phyloP scores from a whole-genome alignment of 768 basidiomycete species.

The Rhizopogon sp. region DNA sequence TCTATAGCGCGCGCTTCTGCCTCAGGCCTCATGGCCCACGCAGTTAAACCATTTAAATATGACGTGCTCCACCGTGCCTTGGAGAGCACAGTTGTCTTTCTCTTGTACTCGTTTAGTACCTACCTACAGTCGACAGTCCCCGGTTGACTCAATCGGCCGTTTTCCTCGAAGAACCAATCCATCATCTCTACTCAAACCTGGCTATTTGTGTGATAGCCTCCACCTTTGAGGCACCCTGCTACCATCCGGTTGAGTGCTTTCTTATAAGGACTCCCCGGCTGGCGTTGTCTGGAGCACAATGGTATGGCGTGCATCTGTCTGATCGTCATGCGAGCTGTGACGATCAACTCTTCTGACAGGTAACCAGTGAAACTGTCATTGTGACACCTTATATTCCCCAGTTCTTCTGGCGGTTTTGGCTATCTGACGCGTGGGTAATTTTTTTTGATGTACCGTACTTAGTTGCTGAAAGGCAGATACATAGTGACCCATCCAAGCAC shows the following conservation, averaged over 20 bases:
- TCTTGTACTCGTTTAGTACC: not conserved
- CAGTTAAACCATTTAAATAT: conserved; percentile 1
- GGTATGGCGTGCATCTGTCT: not conserved
- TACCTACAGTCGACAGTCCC: not conserved
- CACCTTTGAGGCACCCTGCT: not conserved
- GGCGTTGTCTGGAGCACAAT: not conserved
- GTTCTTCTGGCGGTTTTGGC: conserved; percentile 48
- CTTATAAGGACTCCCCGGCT: not conserved
- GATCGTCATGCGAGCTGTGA: not conserved
- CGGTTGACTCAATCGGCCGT: not conserved
- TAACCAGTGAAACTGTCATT: conserved; percentile 2
- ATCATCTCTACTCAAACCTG: not conserved
- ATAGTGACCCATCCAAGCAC: conserved; percentile 24
- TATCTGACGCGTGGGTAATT: conserved; percentile 36
- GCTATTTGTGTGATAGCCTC: not conserved
- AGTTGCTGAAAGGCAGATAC: not conserved
- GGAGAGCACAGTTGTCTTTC: not conserved
- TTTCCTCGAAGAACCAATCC: not conserved
- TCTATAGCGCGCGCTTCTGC: not conserved
- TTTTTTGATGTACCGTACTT: not conserved
- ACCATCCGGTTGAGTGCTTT: not conserved
- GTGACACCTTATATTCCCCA: conserved; percentile 37
- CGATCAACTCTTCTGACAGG: not conserved
- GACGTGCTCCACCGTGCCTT: conserved; percentile 2
- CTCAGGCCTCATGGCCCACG: not conserved